Conservation (phyloP, 495 filamentous ascomycete species). For the Jackrogersella multiformis region DNA sequence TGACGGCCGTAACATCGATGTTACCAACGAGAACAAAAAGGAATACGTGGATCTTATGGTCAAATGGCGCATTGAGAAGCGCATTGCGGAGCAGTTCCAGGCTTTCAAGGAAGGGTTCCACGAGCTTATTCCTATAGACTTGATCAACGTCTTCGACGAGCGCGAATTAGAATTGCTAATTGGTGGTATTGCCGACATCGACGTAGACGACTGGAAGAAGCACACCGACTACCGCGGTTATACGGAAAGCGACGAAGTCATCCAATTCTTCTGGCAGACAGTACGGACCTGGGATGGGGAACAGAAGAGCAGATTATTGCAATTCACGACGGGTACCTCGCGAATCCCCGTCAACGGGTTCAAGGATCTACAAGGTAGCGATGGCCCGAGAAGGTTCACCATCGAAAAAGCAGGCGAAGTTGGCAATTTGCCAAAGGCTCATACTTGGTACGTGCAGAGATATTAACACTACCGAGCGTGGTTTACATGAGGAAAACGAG, state of each 20-base stretch:
- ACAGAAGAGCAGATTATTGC: constrained; percentile 94
- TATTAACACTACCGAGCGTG: background rate
- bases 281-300: constrained; percentile 96
- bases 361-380: constrained; percentile 98
- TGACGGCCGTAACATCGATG: constrained; percentile 87
- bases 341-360: constrained; percentile 99
- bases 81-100: constrained; percentile 96
- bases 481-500: background rate
- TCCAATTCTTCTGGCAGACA: constrained; percentile 98
- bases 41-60: constrained; percentile 96
- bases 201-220: constrained; percentile 99
- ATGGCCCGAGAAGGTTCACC: constrained; percentile 94
- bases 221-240: constrained; percentile 99
- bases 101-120: constrained; percentile 98
- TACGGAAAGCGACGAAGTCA: constrained; percentile 95
- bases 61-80: constrained; percentile 98
- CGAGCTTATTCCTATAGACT: constrained; percentile 93
- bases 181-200: constrained; percentile 98
- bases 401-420: constrained; percentile 97
- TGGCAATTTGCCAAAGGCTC: constrained; percentile 89
- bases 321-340: constrained; percentile 97
- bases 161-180: constrained; percentile 96
- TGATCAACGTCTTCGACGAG: constrained; percentile 99
- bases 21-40: constrained; percentile 96
- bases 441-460: constrained; percentile 83